Evolutionary conservation across 495 filamentous ascomycete genomes (phyloP), one percentile per base, ranked within the genome.

Genomic region (Haplographium delicatum): DNA sequence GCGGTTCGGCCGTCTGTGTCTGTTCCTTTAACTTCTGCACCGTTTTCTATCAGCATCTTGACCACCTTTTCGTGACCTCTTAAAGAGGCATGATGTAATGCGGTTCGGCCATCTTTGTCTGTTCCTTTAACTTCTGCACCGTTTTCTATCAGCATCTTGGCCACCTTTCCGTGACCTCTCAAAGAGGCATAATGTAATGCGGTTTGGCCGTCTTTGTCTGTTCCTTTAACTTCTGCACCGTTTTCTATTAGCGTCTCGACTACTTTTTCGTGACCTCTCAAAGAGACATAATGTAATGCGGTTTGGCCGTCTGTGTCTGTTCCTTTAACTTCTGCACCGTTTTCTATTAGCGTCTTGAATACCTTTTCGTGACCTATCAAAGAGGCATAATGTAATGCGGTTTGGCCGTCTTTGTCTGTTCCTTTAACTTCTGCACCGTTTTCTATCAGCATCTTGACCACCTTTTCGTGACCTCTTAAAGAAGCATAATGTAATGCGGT

Each of bases 1-100:
- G 42, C n/a, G 3, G 23, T 28, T n/a, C 23, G 4, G 8, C 26
- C 5, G 7, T n/a, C 16, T 3, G 3, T 8, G 16, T 20, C 20
- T 5, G 5, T n/a, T 15, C 27, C 16, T 18, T 54, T 31, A 9
- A 64, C 26, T 38, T 58, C 34, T n/a, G 62, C 57, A 5, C 61
- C 61, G 18, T 47, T 37, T 11, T 42, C 61, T 0, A 62, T 20
- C 3, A 63, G 48, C 16, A 43, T 35, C 16, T 43, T 25, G 18
- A 45, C 39, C 13, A 42, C n/a, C 5, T 4, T 22, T n/a, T 7
- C 20, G 39, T 22, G 39, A 6, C 39, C 39, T 7, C 25, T 5
- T 5, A 6, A 10, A 7, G 19, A 4, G 25, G 39, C 39, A 7
- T 22, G 7, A 18, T 18, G n/a, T 22, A 42, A 42, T 20, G 39